These are phyloP conservation scores for Lolium multiflorum DNA, from an alignment of 176 grass and related monocot genomes.

Conservation along the genomic window DNA sequence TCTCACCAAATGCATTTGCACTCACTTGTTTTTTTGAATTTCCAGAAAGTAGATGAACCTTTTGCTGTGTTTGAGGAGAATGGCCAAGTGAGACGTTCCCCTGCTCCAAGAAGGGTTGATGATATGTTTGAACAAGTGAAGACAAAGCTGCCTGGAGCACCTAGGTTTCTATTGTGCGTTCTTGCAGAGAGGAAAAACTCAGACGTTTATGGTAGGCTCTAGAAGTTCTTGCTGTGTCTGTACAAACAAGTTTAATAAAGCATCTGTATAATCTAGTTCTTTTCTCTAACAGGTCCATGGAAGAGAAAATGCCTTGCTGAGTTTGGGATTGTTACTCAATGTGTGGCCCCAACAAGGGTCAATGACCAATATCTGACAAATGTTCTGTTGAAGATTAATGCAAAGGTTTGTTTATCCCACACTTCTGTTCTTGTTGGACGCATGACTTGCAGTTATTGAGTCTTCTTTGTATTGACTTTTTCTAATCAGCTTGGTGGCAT, in stretches of 20 bases:
- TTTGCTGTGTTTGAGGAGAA: slow-evolving; percentile 66
- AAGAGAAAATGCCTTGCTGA: slow-evolving; percentile 89
- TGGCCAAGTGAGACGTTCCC: slow-evolving; percentile 51
- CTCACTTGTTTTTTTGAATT: not conserved
- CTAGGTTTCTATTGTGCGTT: slow-evolving; percentile 71
- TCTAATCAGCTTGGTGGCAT: slow-evolving; percentile 81
- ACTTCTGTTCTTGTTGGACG: no score
- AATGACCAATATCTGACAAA: slow-evolving; percentile 96
- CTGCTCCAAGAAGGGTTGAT: slow-evolving; percentile 67
- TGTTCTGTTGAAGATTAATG: slow-evolving; percentile 49
- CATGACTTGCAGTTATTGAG: no score
- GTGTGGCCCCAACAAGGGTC: slow-evolving; percentile 80
- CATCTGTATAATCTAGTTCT: not conserved
- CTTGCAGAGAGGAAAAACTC: slow-evolving; percentile 91
- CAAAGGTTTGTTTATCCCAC: no score
- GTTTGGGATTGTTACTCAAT: slow-evolving; percentile 94
- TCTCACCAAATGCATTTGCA: not conserved
- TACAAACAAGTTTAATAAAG: not conserved
- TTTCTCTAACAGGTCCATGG: slow-evolving; percentile 70
- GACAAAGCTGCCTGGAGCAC: slow-evolving; percentile 69
- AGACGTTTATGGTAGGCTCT: slow-evolving; percentile 79
- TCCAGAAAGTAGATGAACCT: no score
- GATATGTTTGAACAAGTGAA: slow-evolving; percentile 75
- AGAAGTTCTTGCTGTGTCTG: not conserved
- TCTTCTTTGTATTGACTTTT: no score